Evolutionary conservation across 129 eudicot species (phyloP).

Genomic region (Cynara cardunculus): DNA sequence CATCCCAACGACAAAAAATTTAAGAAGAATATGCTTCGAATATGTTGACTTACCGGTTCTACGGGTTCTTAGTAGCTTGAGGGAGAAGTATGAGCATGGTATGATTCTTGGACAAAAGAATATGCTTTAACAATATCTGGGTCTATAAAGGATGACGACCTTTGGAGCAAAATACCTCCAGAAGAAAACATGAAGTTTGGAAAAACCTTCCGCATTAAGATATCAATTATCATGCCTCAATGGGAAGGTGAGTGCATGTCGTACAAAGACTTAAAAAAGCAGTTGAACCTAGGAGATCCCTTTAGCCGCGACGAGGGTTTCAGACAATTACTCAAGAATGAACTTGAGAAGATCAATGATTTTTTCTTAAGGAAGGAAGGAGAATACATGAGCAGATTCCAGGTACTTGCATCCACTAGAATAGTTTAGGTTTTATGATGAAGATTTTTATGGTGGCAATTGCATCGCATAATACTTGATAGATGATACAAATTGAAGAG

Average conservation of each 20-base stretch:
- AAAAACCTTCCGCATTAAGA: slow-evolving; percentile 31
- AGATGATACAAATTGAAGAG: background rate
- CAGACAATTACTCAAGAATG: slow-evolving; percentile 27
- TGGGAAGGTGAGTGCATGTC: slow-evolving; percentile 38
- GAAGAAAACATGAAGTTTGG: slow-evolving; percentile 32
- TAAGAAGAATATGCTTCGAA: slow-evolving; percentile 23
- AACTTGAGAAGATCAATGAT: slow-evolving; percentile 27
- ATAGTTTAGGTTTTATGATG: background rate
- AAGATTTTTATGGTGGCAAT: background rate
- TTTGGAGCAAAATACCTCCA: background rate
- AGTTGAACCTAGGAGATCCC: slow-evolving; percentile 27
- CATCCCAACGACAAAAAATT: background rate
- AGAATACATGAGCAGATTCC: slow-evolving; percentile 24
- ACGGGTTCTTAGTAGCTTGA: background rate
- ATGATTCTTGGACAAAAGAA: slow-evolving; percentile 6
- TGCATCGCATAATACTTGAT: background rate
- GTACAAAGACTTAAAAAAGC: slow-evolving; percentile 36
- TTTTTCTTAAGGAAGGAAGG: slow-evolving; percentile 35
- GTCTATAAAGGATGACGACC: slow-evolving; percentile 5
- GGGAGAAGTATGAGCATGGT: background rate
- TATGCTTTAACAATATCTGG: slow-evolving; percentile 19
- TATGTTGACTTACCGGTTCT: slow-evolving; percentile 8
- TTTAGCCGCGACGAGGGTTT: slow-evolving; percentile 31
- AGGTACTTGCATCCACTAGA: slow-evolving; percentile 16
- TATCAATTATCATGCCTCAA: slow-evolving; percentile 38